These are phyloP conservation scores for Paecilomyces niveus DNA, from an alignment of 2,329 filamentous ascomycete genomes.

Conservation along the genomic window DNA sequence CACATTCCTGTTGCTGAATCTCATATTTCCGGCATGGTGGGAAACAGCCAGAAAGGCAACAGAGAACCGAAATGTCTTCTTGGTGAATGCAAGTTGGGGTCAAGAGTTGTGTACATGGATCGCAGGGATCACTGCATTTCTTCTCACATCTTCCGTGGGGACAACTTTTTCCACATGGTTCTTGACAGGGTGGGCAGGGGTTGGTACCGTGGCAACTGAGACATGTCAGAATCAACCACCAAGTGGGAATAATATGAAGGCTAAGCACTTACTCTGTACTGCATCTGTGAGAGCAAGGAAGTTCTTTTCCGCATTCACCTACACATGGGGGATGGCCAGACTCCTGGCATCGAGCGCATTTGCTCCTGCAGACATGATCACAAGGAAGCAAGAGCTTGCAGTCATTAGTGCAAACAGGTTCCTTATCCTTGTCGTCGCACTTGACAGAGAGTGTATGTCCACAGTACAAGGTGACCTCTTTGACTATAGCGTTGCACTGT, in stretches of 20 bases:
- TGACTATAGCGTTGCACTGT: constrained; percentile 7
- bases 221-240: background rate
- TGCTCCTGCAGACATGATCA: constrained; percentile 7
- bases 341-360: constrained; percentile 5
- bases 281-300: constrained; percentile 13
- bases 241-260: background rate
- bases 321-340: constrained; percentile 4
- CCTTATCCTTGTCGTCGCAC: constrained; percentile 8
- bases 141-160: constrained; percentile 12
- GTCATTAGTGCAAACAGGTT: constrained; percentile 1
- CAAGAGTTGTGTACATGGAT: constrained; percentile 10
- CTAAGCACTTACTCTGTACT: constrained; percentile 5
- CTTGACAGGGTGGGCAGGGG: constrained; percentile 12
- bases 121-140: constrained; percentile 11
- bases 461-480: constrained; percentile 6
- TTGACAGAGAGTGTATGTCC: constrained; percentile 10
- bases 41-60: constrained; percentile 9
- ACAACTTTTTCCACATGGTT: constrained; percentile 10
- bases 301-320: constrained; percentile 6
- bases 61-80: constrained; percentile 5
- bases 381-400: constrained; percentile 7
- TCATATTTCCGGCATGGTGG: constrained; percentile 7
- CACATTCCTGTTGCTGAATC: constrained; percentile 6
- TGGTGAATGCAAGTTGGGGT: constrained; percentile 7
- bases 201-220: constrained; percentile 8